These are phyloP conservation scores for Solanum chacoense DNA, from an alignment of 305 asterid genomes.

Conservation along the genomic window DNA sequence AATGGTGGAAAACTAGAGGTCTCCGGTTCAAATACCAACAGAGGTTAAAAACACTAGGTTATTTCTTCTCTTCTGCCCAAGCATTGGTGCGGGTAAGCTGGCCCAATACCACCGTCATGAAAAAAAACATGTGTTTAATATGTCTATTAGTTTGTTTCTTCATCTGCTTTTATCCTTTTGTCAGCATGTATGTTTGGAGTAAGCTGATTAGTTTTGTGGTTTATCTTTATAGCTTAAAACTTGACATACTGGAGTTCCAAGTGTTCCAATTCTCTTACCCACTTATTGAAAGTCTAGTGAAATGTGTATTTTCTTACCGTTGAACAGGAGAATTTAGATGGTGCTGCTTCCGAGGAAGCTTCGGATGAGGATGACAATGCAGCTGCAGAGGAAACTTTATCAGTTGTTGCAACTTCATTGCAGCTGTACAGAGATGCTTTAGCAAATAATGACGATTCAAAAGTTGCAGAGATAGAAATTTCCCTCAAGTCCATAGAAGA, in stretches of 20 bases:
- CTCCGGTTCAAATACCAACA: background rate
- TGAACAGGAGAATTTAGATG: conserved; percentile 39
- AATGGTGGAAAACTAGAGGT: background rate
- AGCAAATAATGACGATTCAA: conserved; percentile 45
- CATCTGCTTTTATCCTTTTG: background rate
- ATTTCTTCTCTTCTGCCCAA: background rate
- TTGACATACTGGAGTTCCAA: background rate
- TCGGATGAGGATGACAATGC: conserved; percentile 26
- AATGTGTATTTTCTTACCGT: background rate
- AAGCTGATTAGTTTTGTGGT: background rate
- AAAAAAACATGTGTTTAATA: background rate
- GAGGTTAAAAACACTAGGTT: background rate
- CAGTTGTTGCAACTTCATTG: conserved; percentile 40
- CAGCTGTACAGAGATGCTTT: conserved; percentile 56
- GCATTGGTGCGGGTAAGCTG: background rate
- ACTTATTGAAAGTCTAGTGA: background rate
- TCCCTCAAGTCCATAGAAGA: conserved; percentile 48
- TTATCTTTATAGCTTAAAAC: background rate
- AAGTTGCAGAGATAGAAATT: conserved; percentile 48
- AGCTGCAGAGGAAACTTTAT: conserved; percentile 33
- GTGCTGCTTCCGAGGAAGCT: conserved; percentile 22
- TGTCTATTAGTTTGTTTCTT: background rate
- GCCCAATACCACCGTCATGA: background rate
- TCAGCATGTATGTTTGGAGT: background rate
- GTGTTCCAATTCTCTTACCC: background rate